These are phyloP conservation scores for Parasitella parasitica DNA, from an alignment of 371 early-diverging fungal species.

Conservation along the genomic window DNA sequence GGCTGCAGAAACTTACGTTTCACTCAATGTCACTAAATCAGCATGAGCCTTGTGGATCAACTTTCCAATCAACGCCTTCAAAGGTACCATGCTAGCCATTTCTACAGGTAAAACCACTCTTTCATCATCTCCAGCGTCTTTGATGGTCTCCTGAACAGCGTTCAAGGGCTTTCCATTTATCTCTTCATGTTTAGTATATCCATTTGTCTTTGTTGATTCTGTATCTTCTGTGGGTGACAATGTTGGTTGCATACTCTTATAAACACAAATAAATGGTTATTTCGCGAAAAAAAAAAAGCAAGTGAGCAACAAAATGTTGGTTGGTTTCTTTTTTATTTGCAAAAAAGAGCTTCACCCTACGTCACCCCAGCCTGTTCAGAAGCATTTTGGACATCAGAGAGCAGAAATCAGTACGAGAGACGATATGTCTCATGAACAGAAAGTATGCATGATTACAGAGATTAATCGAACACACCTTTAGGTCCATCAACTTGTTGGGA, in stretches of 20 bases:
- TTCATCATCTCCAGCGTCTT: constrained; percentile 14
- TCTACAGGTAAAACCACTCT: constrained; percentile 44
- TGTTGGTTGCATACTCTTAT: constrained; percentile 13
- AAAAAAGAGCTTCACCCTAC: neutral
- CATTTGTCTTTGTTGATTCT: constrained; percentile 8
- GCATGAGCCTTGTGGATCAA: constrained; percentile 55
- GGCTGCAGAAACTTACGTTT: constrained; percentile 47
- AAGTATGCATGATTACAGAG: neutral
- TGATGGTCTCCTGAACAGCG: neutral
- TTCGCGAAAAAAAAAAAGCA: neutral
- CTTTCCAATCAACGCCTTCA: constrained; percentile 57
- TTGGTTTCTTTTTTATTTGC: neutral
- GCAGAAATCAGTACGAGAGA: neutral
- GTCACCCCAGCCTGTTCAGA: neutral
- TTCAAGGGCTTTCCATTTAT: constrained; percentile 8
- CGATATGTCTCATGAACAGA: neutral
- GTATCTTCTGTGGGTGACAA: constrained; percentile 7
- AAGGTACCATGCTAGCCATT: constrained; percentile 60
- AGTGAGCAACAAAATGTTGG: neutral
- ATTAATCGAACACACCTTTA: neutral
- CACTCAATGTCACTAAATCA: constrained; percentile 58
- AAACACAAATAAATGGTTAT: constrained; percentile 1
- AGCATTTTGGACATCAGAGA: neutral
- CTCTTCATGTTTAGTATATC: constrained; percentile 3
- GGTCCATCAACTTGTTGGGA: neutral